phyloP scores from a whole-genome alignment of 805 yeast species.

The Lachancea cidri region DNA sequence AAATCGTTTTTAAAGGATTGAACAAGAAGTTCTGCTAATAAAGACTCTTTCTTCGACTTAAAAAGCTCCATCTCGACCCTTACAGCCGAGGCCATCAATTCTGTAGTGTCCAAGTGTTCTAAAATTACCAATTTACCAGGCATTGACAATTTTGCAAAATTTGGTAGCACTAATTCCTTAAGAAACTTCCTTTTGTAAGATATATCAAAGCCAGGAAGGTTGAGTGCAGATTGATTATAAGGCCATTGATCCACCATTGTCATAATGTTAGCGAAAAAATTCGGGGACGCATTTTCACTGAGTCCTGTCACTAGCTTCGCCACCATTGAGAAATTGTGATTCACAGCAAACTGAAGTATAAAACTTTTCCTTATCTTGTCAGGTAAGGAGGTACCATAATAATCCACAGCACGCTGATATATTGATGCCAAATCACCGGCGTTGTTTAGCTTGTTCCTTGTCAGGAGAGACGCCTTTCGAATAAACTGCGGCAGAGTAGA shows the following conservation, averaged over 20 bases:
- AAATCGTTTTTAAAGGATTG: not conserved
- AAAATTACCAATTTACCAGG: conserved; percentile 7
- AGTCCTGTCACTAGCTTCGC: conserved; percentile 7
- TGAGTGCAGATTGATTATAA: conserved; percentile 1
- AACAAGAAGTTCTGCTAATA: not conserved
- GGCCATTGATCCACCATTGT: conserved; percentile 1
- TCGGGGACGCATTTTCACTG: conserved; percentile 4
- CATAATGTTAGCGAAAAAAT: conserved; percentile 8
- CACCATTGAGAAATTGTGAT: conserved; percentile 14
- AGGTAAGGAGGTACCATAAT: conserved; percentile 9
- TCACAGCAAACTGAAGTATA: conserved; percentile 10
- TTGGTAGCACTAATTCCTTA: conserved; percentile 7
- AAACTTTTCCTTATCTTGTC: conserved; percentile 10
- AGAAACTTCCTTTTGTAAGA: conserved; percentile 7
- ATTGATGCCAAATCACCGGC: conserved; percentile 14
- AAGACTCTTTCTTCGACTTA: not conserved
- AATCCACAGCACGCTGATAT: conserved; percentile 6
- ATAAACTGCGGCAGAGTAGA: conserved; percentile 12
- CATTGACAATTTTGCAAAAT: conserved; percentile 7
- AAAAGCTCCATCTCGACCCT: conserved; percentile 4
- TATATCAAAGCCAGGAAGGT: conserved; percentile 6
- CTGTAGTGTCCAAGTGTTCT: conserved; percentile 6
- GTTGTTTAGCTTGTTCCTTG: conserved; percentile 8
- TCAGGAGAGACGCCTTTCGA: conserved; percentile 8
- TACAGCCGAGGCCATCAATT: conserved; percentile 7